These are phyloP conservation scores for Ceratocystis alfenasii DNA, from an alignment of 2,329 filamentous ascomycete genomes.

Conservation along the genomic window DNA sequence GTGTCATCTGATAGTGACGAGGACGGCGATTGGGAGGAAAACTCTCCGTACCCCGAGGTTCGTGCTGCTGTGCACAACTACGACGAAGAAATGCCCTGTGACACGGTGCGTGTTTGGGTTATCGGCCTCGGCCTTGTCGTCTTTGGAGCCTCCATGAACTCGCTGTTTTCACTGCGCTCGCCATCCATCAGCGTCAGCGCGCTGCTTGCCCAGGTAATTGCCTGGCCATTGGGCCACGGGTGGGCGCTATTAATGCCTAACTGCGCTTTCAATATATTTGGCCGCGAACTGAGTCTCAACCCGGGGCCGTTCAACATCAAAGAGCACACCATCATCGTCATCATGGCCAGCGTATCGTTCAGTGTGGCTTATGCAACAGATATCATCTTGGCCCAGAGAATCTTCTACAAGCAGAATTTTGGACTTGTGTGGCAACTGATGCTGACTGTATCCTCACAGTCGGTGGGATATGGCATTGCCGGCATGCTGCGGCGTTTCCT, in stretches of 20 bases:
- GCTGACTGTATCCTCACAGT: conserved; percentile 56
- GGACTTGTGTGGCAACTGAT: conserved; percentile 55
- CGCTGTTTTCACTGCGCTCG: conserved; percentile 49
- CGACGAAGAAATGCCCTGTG: conserved; percentile 53
- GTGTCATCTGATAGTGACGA: conserved; percentile 23
- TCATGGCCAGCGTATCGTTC: conserved; percentile 62
- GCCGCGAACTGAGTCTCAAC: conserved; percentile 46
- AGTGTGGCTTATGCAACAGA: conserved; percentile 61
- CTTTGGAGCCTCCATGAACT: conserved; percentile 49
- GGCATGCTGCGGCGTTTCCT: conserved; percentile 55
- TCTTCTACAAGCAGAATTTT: conserved; percentile 61
- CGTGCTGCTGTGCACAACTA: conserved; percentile 52
- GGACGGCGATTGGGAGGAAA: conserved; percentile 33
- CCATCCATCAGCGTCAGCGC: conserved; percentile 50
- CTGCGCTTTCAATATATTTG: conserved; percentile 40
- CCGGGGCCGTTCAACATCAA: conserved; percentile 60
- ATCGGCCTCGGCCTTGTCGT: conserved; percentile 48
- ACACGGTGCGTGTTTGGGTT: conserved; percentile 53
- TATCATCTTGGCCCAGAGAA: conserved; percentile 56
- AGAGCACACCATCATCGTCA: conserved; percentile 55
- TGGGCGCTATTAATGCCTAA: conserved; percentile 47
- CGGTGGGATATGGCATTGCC: conserved; percentile 56
- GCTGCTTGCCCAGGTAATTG: conserved; percentile 51
- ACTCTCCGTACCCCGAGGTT: conserved; percentile 56
- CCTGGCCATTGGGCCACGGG: conserved; percentile 49